Base-by-base conservation (phyloP, 257 asterid genomes). In the Scutellaria minor region DNA sequence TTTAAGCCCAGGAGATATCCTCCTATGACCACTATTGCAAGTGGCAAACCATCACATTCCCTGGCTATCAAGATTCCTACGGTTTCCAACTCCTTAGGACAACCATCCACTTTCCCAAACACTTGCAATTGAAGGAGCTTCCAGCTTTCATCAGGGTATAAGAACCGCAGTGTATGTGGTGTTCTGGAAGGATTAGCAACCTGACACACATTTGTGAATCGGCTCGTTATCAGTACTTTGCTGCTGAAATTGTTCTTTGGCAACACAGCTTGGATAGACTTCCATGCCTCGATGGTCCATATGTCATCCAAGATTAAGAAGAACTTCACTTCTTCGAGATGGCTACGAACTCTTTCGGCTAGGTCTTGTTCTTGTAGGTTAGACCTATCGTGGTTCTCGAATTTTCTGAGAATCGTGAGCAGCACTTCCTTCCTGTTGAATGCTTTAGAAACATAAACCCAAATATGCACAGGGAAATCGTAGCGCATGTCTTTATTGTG, bases 261-360 rank as follows among this genome's bases (percentile, higher is more conserved):
- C 65, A 88, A 64, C 0, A 75, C 83, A 31, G 6, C 41, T 11
- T 64, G 12, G 59, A 88, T 77, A 0, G 4, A 50, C 0, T 60
- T 47, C 89, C 86, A 88, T 7, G 78, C 82, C 0, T 58, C 77
- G 0, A 7, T 35, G 0, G 69, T 78, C 94, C 94, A 85, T 4
- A 87, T 82, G 45, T 87, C 90, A 52, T 87, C 90, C 74, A 85
- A 4, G 4, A 85, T 85, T 37, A 85, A 22, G 57, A 87, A 48
- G 78, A 83, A 85, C 1, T 64, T 83, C 12, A 62, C 73, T 5
- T 39, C 11, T 56, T 39, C 58, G n/a, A 83, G 70, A n/a, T 5
- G 40, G 0, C 5, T n/a, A 0, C 20, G 5, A 6, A 82, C 72
- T 11, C 5, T 27, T 6, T 41, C 6, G 4, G 61, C 72, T 50